These are phyloP conservation scores for Ganoderma sp. DNA, from an alignment of 1,284 basidiomycete species.

Conservation along the genomic window DNA sequence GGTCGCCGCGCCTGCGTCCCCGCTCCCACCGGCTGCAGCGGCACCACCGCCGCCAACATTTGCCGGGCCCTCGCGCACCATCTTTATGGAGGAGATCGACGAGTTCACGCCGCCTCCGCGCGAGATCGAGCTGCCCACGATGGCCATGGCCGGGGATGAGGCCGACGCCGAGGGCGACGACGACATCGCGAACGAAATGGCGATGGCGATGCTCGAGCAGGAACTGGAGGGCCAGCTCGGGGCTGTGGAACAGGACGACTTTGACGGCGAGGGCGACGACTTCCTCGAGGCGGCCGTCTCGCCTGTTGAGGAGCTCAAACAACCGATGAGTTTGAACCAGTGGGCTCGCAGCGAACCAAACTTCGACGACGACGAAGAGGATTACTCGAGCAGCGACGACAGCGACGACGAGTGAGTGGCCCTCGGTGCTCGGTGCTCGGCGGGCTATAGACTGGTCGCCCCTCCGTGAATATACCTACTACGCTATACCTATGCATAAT, in stretches of 20 bases:
- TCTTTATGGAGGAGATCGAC: constrained; percentile 39
- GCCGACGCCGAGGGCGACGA: constrained; percentile 45
- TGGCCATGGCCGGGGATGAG: constrained; percentile 28
- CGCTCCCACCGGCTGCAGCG: constrained; percentile 15
- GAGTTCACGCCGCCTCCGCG: constrained; percentile 21
- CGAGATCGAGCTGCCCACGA: not conserved
- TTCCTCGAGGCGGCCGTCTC: constrained; percentile 45
- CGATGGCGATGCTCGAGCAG: constrained; percentile 44
- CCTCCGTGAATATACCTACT: not conserved
- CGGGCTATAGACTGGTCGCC: not conserved
- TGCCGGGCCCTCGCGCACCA: constrained; percentile 22
- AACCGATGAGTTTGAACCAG: constrained; percentile 61
- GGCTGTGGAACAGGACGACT: constrained; percentile 35
- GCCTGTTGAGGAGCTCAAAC: constrained; percentile 48
- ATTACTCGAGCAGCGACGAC: constrained; percentile 68
- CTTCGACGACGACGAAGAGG: constrained; percentile 58
- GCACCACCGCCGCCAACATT: not conserved
- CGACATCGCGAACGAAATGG: constrained; percentile 31
- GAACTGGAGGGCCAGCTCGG: constrained; percentile 53
- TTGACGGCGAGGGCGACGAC: constrained; percentile 31
- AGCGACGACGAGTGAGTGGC: constrained; percentile 64
- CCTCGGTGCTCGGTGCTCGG: not conserved
- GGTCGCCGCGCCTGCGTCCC: constrained; percentile 22
- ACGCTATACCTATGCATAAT: constrained; percentile 10
- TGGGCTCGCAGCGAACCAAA: constrained; percentile 44